phyloP scores from a whole-genome alignment of 495 filamentous ascomycete genomes.

The Podospora anserina region DNA sequence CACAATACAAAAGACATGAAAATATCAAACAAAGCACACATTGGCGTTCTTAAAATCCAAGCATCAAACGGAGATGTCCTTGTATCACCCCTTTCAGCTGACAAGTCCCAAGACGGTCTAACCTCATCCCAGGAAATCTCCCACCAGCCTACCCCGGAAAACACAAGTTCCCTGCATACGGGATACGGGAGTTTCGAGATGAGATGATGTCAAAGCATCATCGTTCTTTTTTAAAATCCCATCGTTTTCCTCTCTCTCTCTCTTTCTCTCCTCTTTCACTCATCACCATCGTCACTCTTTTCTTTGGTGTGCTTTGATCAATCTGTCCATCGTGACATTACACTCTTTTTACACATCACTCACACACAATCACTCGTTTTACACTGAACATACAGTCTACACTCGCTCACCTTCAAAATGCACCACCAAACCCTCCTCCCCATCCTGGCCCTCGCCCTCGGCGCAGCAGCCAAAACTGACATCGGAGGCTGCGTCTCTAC shows the following conservation, averaged over 20 bases:
- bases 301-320: neutral
- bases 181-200: neutral
- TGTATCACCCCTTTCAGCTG: neutral
- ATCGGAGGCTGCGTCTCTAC: conserved; percentile 42
- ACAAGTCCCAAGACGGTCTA: neutral
- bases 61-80: neutral
- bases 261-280: conserved; percentile 1
- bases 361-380: conserved; percentile 2
- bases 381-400: neutral
- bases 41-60: too few relatives aligned
- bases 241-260: neutral
- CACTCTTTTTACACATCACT: conserved; percentile 4
- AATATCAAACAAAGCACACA: neutral
- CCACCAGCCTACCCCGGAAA: neutral
- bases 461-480: conserved; percentile 45
- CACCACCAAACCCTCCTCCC: conserved; percentile 20
- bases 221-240: neutral
- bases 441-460: conserved; percentile 22
- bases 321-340: neutral
- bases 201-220: neutral
- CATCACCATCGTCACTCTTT: conserved; percentile 4
- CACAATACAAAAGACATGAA: neutral
- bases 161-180: neutral
- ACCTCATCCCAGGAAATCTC: neutral
- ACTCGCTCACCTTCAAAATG: conserved; percentile 5